Base-by-base conservation (phyloP, 768 basidiomycete genomes). In the Lentinula detonsa region DNA sequence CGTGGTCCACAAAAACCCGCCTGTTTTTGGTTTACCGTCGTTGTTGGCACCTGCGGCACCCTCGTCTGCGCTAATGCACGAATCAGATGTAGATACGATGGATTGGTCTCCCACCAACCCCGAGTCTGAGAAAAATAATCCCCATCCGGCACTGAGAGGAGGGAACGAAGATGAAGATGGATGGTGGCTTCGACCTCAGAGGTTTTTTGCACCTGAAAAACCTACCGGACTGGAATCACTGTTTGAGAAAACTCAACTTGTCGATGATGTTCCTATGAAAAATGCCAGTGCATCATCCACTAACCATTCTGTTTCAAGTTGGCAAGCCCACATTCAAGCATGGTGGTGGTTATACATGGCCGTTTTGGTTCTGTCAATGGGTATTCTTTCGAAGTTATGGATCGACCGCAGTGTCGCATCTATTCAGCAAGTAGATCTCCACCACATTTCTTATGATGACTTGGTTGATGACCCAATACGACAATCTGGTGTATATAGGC, bases 181-280 rank as follows among this genome's bases (percentile, higher is more conserved):
- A 7, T 70, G 74, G 28, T 86, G 81, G 84, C 66, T 92, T 54
- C 82, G 84, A 4, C 88, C 86, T 3, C 90, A 90, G 65, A 79
- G 81, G 13, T 92, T 91, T 68, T 92, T 91, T 65, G 81, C 88
- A 15, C 90, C 89, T 0, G 89, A 91, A 69, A 81, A 84, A 62
- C 87, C 89, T 0, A 92, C 90, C 0, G 90, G 90, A 13, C 77
- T 92, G 7, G 90, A 92, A 70, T 76, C 78, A 40, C 72, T 92
- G 15, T 86, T 91, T 63, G 85, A 85, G 60, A 77, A 75, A 63
- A 85, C 88, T 10, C 79, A 77, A 54, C 73, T 88, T 7, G 74
- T 74, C 23, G 85, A 87, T 57, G 84, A 85, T 56, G 62, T 69
- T 23, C 58, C 67, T 15, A 65, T 71, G 67, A 52, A 40, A 16